phyloP scores from a whole-genome alignment of 1,139 yeast species.

The Sporopachydermia cereana region DNA sequence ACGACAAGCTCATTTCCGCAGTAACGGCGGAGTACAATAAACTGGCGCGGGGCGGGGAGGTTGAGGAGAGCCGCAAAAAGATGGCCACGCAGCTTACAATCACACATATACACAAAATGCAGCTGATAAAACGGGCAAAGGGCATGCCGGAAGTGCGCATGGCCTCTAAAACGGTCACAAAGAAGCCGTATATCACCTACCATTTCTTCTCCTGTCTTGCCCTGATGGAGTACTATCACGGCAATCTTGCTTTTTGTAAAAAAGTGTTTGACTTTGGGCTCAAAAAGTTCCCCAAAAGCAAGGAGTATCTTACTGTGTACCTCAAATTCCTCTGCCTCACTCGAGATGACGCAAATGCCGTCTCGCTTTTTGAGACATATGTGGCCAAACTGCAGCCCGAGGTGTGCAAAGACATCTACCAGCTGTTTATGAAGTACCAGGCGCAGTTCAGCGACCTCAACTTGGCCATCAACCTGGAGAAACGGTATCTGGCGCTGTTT shows the following conservation, averaged over 20 bases:
- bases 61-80: constrained; percentile 13
- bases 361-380: constrained; percentile 68
- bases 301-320: constrained; percentile 56
- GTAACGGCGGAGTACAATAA: constrained; percentile 29
- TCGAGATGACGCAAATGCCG: constrained; percentile 72
- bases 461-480: constrained; percentile 55
- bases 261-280: constrained; percentile 75
- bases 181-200: constrained; percentile 53
- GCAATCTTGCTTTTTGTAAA: constrained; percentile 43
- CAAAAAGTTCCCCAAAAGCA: constrained; percentile 39
- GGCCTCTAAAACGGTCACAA: constrained; percentile 17
- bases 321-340: constrained; percentile 59
- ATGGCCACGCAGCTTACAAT: constrained; percentile 17
- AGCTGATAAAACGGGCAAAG: constrained; percentile 16
- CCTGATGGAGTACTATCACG: constrained; percentile 61
- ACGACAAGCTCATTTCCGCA: constrained; percentile 35
- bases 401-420: constrained; percentile 32
- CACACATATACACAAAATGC: constrained; percentile 11
- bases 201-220: constrained; percentile 79
- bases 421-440: constrained; percentile 41
- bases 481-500: constrained; percentile 52
- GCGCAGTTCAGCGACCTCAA: constrained; percentile 51
- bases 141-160: constrained; percentile 14
- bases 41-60: constrained; percentile 15
- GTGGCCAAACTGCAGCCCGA: constrained; percentile 30